phyloP scores from a whole-genome alignment of 2,329 filamentous ascomycete genomes.

The Pseudogymnoascus sp. region DNA sequence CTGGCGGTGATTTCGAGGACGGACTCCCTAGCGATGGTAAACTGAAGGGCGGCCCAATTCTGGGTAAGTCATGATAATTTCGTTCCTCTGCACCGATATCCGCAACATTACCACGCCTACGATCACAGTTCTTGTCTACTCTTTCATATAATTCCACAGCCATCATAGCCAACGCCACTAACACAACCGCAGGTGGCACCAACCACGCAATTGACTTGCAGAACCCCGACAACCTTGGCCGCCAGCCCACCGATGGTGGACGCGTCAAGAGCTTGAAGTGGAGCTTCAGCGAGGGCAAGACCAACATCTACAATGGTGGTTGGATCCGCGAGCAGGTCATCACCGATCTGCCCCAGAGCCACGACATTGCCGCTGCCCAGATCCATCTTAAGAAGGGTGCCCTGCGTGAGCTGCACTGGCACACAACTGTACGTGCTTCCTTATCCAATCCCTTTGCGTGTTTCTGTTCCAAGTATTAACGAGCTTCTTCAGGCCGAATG shows the following conservation, averaged over 20 bases:
- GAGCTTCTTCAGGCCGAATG: slow-evolving; percentile 48
- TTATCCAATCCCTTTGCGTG: neutral
- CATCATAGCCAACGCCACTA: slow-evolving; percentile 14
- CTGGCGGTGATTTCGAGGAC: slow-evolving; percentile 34
- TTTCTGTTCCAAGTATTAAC: neutral
- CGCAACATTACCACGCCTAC: too few relatives aligned
- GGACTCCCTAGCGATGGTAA: slow-evolving; percentile 50
- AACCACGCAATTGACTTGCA: slow-evolving; percentile 53
- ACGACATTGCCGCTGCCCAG: slow-evolving; percentile 60
- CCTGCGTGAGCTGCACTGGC: slow-evolving; percentile 60
- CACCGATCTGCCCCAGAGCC: slow-evolving; percentile 56
- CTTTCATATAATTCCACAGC: neutral
- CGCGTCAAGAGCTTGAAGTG: slow-evolving; percentile 60
- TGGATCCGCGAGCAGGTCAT: slow-evolving; percentile 61
- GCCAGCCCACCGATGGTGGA: slow-evolving; percentile 54
- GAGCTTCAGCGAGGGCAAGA: slow-evolving; percentile 63
- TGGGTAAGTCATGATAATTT: slow-evolving; percentile 37
- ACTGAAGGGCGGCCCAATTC: slow-evolving; percentile 50
- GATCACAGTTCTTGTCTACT: neutral
- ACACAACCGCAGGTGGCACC: slow-evolving; percentile 46
- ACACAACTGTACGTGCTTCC: slow-evolving; percentile 46
- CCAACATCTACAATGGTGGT: slow-evolving; percentile 52
- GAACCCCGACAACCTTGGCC: slow-evolving; percentile 57
- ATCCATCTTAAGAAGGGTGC: slow-evolving; percentile 61
- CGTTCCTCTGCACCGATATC: too few relatives aligned